Evolutionary conservation across 768 basidiomycete genomes (phyloP), one percentile per base, ranked within the genome.

Genomic region (Suillus ampliporus): DNA sequence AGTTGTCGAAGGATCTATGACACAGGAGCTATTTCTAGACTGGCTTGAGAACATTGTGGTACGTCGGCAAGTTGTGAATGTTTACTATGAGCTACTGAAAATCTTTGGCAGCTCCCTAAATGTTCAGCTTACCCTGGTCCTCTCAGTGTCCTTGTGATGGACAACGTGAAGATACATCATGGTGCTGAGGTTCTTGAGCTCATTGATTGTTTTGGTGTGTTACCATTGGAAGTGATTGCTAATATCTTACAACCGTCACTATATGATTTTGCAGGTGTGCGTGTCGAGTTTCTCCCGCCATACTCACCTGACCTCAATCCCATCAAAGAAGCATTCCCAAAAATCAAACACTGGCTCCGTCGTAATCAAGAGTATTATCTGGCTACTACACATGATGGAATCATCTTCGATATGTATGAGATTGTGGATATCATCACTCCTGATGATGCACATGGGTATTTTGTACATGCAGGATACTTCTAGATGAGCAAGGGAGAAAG

Each of bases 131-230:
- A 75, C 65, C 78, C 79, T 0, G 74, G 69, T 23, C 67, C 68
- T n/a, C 58, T 64, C 21, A 80, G 79, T 67, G 71, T 79, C 4
- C 68, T 80, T 47, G 68, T 81, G 3, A 59, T 80, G 37, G 75
- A 80, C 60, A 81, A 81, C 63, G 77, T 77, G 54, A 62, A 71
- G 4, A 81, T 81, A 58, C 78, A 81, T 63, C 79, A 81, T 34
- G 70, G 71, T 43, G 63, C 63, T 23, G 68, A 69, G 26, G 72
- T 78, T 28, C 23, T 64, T 7, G 71, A 71, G 51, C 67, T 79
- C 51, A 65, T 64, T 44, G 41, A 43, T 8, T 3, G 7, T 43
- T 43, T 43, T 43, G 41, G 41, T 43, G 9, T 63, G 71, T 69
- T 3, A 3, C 40, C 13, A 53, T 59, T 15, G 11, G n/a, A n/a